Percentiles rank a stretch among this genome's conserved stretches.
Evolutionary conservation across 768 basidiomycete genomes (phyloP).

Genomic region (Melanogaster broomeanus): DNA sequence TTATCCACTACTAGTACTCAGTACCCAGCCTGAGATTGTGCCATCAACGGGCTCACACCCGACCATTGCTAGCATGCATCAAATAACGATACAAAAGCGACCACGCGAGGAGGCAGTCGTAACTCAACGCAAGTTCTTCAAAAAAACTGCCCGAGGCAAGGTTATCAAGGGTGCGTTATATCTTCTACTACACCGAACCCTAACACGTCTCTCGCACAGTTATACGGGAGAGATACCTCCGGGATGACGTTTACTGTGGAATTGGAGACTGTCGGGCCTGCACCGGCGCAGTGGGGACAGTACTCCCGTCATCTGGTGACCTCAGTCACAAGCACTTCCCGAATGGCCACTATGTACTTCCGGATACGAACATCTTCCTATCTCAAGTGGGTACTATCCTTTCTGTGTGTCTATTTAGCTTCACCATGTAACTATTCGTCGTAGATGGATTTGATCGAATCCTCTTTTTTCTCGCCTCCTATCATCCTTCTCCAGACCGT

Average conservation of each 20-base stretch:
- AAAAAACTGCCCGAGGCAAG: constrained; percentile 92
- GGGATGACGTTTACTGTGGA: constrained; percentile 90
- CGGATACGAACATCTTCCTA: constrained; percentile 95
- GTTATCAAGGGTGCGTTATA: constrained; percentile 78
- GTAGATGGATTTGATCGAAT: constrained; percentile 94
- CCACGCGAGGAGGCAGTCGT: constrained; percentile 68
- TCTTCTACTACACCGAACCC: neutral
- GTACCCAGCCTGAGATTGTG: neutral
- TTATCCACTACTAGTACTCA: neutral
- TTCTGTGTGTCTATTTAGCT: too few species aligned
- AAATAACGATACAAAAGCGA: constrained; percentile 76
- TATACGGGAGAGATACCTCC: constrained; percentile 89
- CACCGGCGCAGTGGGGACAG: constrained; percentile 36
- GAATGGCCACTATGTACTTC: constrained; percentile 78
- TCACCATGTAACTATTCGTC: too few species aligned
- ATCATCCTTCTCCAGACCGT: constrained; percentile 95
- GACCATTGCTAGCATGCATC: too few species aligned
- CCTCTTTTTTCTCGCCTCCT: constrained; percentile 69
- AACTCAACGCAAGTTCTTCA: constrained; percentile 91
- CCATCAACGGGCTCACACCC: too few species aligned
- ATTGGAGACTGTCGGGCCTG: constrained; percentile 72
- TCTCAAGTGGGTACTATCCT: constrained; percentile 61
- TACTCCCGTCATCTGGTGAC: constrained; percentile 63
- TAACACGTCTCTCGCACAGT: constrained; percentile 45
- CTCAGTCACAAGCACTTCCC: constrained; percentile 55